Evolutionary conservation across 1,284 basidiomycete species (phyloP).

Genomic region (Anthracocystis walkeri): DNA sequence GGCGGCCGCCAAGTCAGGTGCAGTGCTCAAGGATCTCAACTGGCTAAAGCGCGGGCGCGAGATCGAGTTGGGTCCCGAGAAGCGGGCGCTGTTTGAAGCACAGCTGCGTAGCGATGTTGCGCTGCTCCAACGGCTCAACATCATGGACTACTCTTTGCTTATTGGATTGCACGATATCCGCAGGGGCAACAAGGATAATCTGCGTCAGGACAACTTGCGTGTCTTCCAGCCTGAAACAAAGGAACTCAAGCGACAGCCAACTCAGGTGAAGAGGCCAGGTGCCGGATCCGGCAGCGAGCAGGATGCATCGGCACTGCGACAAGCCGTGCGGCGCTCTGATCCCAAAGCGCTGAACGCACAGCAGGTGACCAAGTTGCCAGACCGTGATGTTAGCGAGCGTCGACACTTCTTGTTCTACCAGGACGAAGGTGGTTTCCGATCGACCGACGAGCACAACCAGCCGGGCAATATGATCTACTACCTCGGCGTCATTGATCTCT

Average conservation of each 20-base stretch:
- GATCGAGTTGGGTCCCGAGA: constrained; percentile 92
- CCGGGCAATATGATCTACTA: constrained; percentile 88
- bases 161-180: constrained; percentile 93
- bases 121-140: constrained; percentile 82
- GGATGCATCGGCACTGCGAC: constrained; percentile 75
- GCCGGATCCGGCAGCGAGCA: constrained; percentile 46
- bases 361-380: constrained; percentile 77
- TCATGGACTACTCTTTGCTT: constrained; percentile 97
- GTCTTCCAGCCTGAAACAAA: constrained; percentile 81
- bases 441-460: constrained; percentile 86
- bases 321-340: constrained; percentile 83
- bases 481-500: constrained; percentile 70
- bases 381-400: constrained; percentile 78
- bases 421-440: constrained; percentile 92
- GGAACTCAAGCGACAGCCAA: constrained; percentile 57
- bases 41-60: constrained; percentile 86
- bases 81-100: constrained; percentile 86
- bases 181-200: constrained; percentile 88
- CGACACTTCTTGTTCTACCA: constrained; percentile 93
- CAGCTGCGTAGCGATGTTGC: constrained; percentile 88
- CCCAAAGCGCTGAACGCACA: constrained; percentile 78
- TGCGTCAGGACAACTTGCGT: constrained; percentile 87
- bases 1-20: constrained; percentile 81
- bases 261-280: constrained; percentile 42
- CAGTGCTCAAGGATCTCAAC: constrained; percentile 94